Evolutionary conservation across 768 basidiomycete genomes (phyloP).

Genomic region (Lyophyllum semitale): DNA sequence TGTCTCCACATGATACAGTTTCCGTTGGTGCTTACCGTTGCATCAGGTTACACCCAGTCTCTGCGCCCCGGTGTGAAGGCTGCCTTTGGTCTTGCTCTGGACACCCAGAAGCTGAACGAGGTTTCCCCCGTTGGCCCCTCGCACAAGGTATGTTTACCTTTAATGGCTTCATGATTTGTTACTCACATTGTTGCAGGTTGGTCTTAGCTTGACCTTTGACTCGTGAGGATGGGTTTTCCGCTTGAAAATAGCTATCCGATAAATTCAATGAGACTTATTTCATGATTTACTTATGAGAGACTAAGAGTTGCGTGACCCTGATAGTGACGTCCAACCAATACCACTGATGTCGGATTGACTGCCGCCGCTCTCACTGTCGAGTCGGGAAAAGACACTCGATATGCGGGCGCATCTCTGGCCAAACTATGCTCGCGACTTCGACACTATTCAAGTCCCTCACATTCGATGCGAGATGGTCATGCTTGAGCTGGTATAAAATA

Average conservation of each 20-base stretch:
- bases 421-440: too few species aligned
- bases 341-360: too few species aligned
- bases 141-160: slow-evolving; percentile 61
- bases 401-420: too few species aligned
- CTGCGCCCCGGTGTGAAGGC: slow-evolving; percentile 94
- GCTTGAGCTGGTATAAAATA: too few species aligned
- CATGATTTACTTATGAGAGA: not conserved
- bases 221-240: slow-evolving; percentile 46
- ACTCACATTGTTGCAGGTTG: slow-evolving; percentile 45
- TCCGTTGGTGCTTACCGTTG: not conserved
- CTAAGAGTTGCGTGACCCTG: not conserved
- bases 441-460: too few species aligned
- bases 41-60: slow-evolving; percentile 82
- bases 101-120: slow-evolving; percentile 90
- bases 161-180: not conserved
- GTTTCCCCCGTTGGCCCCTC: slow-evolving; percentile 60
- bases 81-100: slow-evolving; percentile 91
- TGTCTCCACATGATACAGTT: slow-evolving; percentile 13
- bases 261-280: slow-evolving; percentile 14
- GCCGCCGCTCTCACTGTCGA: too few species aligned
- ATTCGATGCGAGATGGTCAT: too few species aligned
- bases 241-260: slow-evolving; percentile 33
- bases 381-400: too few species aligned
- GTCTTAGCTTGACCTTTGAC: slow-evolving; percentile 76
- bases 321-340: too few species aligned